Evolutionary conservation across 129 eudicot species (phyloP), one percentile per base, ranked within the genome.

Genomic region (Arctium minus): DNA sequence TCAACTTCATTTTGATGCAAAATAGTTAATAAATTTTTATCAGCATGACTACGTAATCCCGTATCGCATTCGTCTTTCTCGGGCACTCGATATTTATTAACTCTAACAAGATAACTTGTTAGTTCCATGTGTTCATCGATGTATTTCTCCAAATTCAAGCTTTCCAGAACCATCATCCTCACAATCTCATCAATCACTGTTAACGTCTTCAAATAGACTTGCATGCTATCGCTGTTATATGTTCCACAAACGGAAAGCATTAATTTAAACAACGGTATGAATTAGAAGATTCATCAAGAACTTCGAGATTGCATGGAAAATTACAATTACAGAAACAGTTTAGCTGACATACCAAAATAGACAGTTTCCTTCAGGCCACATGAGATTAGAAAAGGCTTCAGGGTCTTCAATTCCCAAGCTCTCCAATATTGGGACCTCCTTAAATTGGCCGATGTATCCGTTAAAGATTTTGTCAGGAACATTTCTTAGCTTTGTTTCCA

Each of bases 321-420:
- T 7, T 60, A 60, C 76, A n/a, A 38, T 8, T 38, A 12, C 4
- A 35, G 18, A 38, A 73, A 35, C 7, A 46, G 0, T 39, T 35
- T 76, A 35, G 42, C 13, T 8, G 12, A 44, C 39, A 0, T 86
- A 90, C 94, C 88, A 81, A 40, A 92, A 89, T 65, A 46, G 37
- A 39, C 81, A 81, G 67, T 92, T 92, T 29, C 97, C 95, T 37
- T 87, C 60, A 40, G 96, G 81, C 96, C 96, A 91, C 83, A 91
- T 17, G 72, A 76, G 74, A 27, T 76, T 76, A 9, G 91, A 69
- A 75, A 89, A 89, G 78, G 48, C 75, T 69, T 79, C 90, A 3
- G 78, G 88, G 2, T 89, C 93, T 2, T 84, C 84, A 4, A 92
- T 86, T 10, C 97, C 97, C 87, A 92, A 48, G 86, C 93, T 89